Base-by-base conservation (phyloP, 176 grass and related monocot genomes). In the Melocanna baccifera region DNA sequence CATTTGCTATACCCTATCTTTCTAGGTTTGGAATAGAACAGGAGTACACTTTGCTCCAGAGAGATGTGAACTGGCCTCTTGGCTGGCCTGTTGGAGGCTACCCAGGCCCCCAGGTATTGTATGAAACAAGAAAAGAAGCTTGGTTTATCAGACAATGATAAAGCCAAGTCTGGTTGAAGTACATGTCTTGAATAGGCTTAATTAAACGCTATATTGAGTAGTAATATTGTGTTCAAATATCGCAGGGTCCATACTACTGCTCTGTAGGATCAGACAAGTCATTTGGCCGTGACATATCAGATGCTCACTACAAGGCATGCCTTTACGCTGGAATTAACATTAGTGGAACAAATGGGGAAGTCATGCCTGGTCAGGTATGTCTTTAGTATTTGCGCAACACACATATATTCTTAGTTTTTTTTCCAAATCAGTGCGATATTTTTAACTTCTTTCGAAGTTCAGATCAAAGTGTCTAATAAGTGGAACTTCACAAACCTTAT, bases 241-340 rank as follows among this genome's bases (percentile, higher is more conserved):
- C 57, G 9, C 76, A 99, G 97, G 97, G 97, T 50, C 97, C 97
- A 12, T 99, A 99, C 88, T 99, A 99, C 88, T 99, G 97, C 62
- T 77, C 91, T 0, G 90, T 87, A 76, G 97, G 97, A 75, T 92
- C 97, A 57, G 97, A 99, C 72, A 99, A 99, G 77, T 96, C 97
- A 66, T 99, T 99, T 46, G 97, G 97, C 57, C 97, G 97, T 73
- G 97, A 99, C 68, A 96, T 99, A 61, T 94, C 93, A 48, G 97
- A 99, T 92, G 97, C 97, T 89, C 97, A 99, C 85, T 99, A 99
- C 83, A 99, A 99, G 84, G 93, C 97, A 6, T 99, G 97, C 62
- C 89, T 96, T 68, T 99, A 94, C 16, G 93, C 97, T 46, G 97
- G 97, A 91, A 96, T 96, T 71, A 95, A 99, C 72, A 96, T 99